A percentile compares a stretch with the other conserved stretches of the same genome.
phyloP scores from a whole-genome alignment of 495 filamentous ascomycete species.

The Daldinia vernicosa region DNA sequence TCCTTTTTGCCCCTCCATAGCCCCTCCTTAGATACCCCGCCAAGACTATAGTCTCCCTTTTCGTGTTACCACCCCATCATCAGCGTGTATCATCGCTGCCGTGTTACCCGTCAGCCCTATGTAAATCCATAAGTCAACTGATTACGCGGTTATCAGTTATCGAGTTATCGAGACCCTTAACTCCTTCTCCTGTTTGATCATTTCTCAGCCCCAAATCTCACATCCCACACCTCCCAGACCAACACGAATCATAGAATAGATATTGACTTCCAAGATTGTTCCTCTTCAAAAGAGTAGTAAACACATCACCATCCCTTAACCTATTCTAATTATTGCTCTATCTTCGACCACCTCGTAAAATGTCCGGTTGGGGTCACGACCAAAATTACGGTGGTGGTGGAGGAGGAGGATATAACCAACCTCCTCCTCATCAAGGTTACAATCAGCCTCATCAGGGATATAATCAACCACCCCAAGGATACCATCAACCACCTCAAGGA shows the following conservation, averaged over 20 bases:
- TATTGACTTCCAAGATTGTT: background rate
- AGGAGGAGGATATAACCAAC: slow-evolving; percentile 25
- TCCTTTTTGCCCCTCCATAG: slow-evolving; percentile 7
- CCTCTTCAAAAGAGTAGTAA: background rate
- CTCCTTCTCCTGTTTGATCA: slow-evolving; percentile 5
- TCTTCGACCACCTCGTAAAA: background rate
- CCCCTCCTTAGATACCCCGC: slow-evolving; percentile 10
- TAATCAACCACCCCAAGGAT: slow-evolving; percentile 39
- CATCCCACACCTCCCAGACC: background rate
- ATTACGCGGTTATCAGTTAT: background rate
- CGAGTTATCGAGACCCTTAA: background rate
- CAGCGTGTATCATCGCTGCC: background rate
- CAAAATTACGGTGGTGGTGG: slow-evolving; percentile 33
- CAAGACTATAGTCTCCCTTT: slow-evolving; percentile 1
- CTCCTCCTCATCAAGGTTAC: slow-evolving; percentile 23
- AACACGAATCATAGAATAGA: background rate
- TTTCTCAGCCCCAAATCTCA: slow-evolving; percentile 22
- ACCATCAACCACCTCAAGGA: slow-evolving; percentile 43
- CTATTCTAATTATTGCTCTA: background rate
- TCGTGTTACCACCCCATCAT: background rate
- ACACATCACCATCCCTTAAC: background rate
- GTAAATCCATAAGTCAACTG: slow-evolving; percentile 19
- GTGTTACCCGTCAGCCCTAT: slow-evolving; percentile 31
- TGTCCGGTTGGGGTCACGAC: slow-evolving; percentile 40
- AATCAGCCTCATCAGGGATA: slow-evolving; percentile 1